phyloP scores from a whole-genome alignment of 306 rosid genomes.

The Hippophae rhamnoides region DNA sequence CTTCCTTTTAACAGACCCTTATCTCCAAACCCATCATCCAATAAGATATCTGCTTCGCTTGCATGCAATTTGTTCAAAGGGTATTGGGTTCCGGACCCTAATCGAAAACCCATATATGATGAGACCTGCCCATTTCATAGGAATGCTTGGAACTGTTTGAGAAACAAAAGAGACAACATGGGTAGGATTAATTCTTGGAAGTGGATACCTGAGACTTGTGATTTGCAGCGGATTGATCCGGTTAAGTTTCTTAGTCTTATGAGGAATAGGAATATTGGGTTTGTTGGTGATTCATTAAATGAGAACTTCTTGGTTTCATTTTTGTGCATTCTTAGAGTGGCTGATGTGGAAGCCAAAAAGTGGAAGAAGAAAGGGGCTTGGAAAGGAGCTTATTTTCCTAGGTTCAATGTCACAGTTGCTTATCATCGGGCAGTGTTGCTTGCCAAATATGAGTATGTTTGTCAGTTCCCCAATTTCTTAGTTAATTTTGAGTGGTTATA shows the following conservation, averaged over 20 bases:
- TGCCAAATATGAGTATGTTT: conserved; percentile 57
- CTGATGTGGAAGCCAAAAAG: conserved; percentile 57
- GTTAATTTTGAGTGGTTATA: neutral
- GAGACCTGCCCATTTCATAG: conserved; percentile 77
- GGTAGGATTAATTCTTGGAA: conserved; percentile 64
- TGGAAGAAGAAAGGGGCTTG: conserved; percentile 92
- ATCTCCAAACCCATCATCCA: conserved; percentile 10
- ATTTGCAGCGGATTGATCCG: conserved; percentile 56
- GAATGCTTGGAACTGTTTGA: conserved; percentile 82
- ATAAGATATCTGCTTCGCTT: conserved; percentile 15
- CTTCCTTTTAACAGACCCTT: conserved; percentile 26
- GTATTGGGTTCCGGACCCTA: conserved; percentile 54
- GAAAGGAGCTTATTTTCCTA: conserved; percentile 89
- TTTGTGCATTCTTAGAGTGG: conserved; percentile 58
- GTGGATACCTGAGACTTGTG: conserved; percentile 61
- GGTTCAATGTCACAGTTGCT: conserved; percentile 60
- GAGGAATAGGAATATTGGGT: conserved; percentile 67
- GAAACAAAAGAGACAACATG: conserved; percentile 62
- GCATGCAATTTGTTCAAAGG: conserved; percentile 53
- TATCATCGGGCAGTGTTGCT: conserved; percentile 91
- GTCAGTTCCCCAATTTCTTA: neutral
- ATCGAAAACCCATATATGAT: conserved; percentile 53
- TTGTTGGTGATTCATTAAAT: conserved; percentile 78
- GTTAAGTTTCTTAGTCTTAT: conserved; percentile 42
- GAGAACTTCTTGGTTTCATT: conserved; percentile 76